Conservation (phyloP, 352 stramenopile genomes). For the Poterioochromonas sp. region DNA sequence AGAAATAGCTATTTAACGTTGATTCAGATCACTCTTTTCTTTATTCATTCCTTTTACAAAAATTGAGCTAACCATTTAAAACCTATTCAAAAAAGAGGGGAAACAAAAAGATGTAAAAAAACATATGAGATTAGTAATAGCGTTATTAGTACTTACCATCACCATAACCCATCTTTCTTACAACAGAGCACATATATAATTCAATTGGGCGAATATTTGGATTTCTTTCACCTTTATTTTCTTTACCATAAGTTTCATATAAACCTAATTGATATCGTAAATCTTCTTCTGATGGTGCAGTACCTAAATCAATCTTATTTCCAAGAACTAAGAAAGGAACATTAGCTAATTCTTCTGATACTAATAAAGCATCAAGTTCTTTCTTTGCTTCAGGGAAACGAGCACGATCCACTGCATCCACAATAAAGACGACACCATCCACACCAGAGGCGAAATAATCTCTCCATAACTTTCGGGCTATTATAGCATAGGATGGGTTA, state of each 20-base stretch:
- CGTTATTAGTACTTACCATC: constrained; percentile 59
- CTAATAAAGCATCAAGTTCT: constrained; percentile 90
- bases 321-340: constrained; percentile 97
- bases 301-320: constrained; percentile 99
- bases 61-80: constrained; percentile 76
- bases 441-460: constrained; percentile 97
- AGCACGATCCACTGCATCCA: constrained; percentile 94
- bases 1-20: no score
- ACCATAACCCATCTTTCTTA: constrained; percentile 94
- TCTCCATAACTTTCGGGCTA: constrained; percentile 87
- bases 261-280: constrained; percentile 80
- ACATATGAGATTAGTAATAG: constrained; percentile 21
- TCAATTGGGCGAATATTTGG: constrained; percentile 76
- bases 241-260: constrained; percentile 98
- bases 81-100: constrained; percentile 35
- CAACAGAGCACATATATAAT: constrained; percentile 99
- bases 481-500: neutral
- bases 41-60: constrained; percentile 42
- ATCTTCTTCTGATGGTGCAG: constrained; percentile 94
- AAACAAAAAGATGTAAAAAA: neutral
- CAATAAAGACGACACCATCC: constrained; percentile 98
- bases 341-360: constrained; percentile 90
- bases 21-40: neutral
- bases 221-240: constrained; percentile 50
- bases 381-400: constrained; percentile 98